Conservation (phyloP, 441 rosid genomes). For the Gossypium davidsonii region DNA sequence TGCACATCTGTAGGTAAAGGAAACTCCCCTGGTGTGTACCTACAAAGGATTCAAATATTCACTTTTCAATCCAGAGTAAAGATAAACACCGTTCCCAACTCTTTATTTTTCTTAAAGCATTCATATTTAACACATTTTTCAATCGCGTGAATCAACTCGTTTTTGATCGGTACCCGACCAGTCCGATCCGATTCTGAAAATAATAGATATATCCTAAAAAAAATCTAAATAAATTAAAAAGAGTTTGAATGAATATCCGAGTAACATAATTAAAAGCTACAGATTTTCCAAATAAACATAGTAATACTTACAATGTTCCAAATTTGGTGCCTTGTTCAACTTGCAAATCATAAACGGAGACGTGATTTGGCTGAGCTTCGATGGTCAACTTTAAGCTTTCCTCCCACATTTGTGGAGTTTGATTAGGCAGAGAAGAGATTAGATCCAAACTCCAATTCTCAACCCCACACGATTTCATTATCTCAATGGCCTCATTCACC, state of each 20-base stretch:
- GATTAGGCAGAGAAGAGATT: constrained; percentile 86
- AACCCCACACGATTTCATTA: constrained; percentile 56
- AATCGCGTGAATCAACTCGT: too few relatives aligned
- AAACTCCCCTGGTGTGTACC: constrained; percentile 77
- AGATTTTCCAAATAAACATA: neutral
- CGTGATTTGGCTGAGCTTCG: constrained; percentile 58
- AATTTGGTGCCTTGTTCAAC: constrained; percentile 93
- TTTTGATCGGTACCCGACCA: too few relatives aligned
- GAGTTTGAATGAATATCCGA: neutral
- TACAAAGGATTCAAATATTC: constrained; percentile 24
- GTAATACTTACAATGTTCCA: constrained; percentile 53
- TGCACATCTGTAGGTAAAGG: constrained; percentile 81
- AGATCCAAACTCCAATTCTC: constrained; percentile 92
- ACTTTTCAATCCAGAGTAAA: neutral
- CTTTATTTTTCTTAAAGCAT: too few relatives aligned
- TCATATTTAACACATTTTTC: too few relatives aligned
- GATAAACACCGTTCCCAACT: neutral
- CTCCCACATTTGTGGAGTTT: constrained; percentile 79
- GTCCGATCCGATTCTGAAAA: too few relatives aligned
- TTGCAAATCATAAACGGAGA: constrained; percentile 93
- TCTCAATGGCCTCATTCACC: constrained; percentile 66
- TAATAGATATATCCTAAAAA: too few relatives aligned
- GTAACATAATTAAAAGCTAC: neutral
- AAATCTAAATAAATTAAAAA: too few relatives aligned
- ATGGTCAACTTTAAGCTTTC: constrained; percentile 60